Conservation (phyloP, 192 early-diverging fungal species). For the Coemansia sp. region DNA sequence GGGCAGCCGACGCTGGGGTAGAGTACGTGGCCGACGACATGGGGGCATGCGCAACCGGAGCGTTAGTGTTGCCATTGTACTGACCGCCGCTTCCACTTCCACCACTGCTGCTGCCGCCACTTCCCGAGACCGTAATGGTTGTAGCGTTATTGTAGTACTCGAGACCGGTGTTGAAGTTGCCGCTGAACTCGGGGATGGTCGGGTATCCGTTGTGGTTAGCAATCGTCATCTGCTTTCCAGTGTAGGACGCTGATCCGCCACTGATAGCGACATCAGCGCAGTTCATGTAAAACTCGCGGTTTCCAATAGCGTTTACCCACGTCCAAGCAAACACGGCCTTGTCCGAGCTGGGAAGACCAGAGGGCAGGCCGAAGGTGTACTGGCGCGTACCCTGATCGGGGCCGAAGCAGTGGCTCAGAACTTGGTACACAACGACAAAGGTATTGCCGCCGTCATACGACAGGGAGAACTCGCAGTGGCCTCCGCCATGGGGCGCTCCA, state of each 20-base stretch:
- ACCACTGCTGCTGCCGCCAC: background rate
- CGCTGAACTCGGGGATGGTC: conserved; percentile 55
- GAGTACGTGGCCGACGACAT: background rate
- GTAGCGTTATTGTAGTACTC: conserved; percentile 27
- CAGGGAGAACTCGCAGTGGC: conserved; percentile 55
- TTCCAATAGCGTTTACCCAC: conserved; percentile 72
- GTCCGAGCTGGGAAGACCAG: conserved; percentile 32
- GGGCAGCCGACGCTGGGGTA: background rate
- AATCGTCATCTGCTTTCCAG: conserved; percentile 54
- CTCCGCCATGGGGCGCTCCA: conserved; percentile 42
- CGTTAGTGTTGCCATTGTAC: background rate
- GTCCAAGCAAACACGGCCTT: conserved; percentile 59
- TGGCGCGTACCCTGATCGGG: background rate
- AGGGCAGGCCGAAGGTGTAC: conserved; percentile 55
- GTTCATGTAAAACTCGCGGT: conserved; percentile 74
- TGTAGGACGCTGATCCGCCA: conserved; percentile 38
- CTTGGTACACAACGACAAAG: conserved; percentile 50
- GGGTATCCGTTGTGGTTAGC: conserved; percentile 58
- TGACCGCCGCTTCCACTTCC: background rate
- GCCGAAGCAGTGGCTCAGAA: conserved; percentile 8
- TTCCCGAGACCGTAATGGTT: conserved; percentile 38
- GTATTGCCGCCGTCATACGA: conserved; percentile 47
- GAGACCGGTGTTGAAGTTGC: conserved; percentile 31
- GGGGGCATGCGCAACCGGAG: background rate
- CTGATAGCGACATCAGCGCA: conserved; percentile 68